Base-by-base conservation (phyloP, 2,329 filamentous ascomycete species). In the Alternaria viburni region DNA sequence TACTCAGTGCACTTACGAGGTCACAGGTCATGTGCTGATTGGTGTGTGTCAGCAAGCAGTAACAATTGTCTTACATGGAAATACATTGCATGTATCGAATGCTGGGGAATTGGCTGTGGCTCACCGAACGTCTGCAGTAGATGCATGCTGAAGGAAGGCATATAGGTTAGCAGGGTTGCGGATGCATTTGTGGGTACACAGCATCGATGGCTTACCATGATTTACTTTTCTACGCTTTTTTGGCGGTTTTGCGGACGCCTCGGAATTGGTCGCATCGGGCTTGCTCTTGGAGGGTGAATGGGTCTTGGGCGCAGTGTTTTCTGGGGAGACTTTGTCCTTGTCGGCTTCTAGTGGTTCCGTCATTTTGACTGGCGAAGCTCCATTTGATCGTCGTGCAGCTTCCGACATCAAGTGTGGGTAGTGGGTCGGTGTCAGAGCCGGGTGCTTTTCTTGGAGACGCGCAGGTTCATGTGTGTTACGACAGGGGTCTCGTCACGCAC, bases 141-240 rank as follows among this genome's bases (percentile, higher is more conserved):
- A 86, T 83, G 75, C 84, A 86, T 49, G 84, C 81, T 83, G 70
- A 51, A 69, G 45, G 47, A 57, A 46, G 66, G 61, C 56, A 54
- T 45, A 66, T 50, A 63, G 65, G 68, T 80, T 66, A 80, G 77
- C 76, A 71, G 62, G 62, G 60, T 50, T 57, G 67, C 70, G 67
- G 67, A 67, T 51, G 61, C 54, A 46, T 58, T 64, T 68, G 67
- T 56, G 62, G 68, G 59, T 55, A 62, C 69, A 76, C 73, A 70
- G 55, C 72, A 68, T 69, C 59, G 36, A 45, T 44, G 56, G 52
- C 76, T 74, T 71, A 82, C 81, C 84, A 79, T 86, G 84, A 74
- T 85, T 86, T 77, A 86, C 84, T 74, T 86, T 86, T 72, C 83
- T 80, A 64, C 83, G 80, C 79, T 85, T 86, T 79, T 84, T 85